Base-by-base conservation (phyloP, 2,329 filamentous ascomycete species). In the Fusarium chlamydosporum region DNA sequence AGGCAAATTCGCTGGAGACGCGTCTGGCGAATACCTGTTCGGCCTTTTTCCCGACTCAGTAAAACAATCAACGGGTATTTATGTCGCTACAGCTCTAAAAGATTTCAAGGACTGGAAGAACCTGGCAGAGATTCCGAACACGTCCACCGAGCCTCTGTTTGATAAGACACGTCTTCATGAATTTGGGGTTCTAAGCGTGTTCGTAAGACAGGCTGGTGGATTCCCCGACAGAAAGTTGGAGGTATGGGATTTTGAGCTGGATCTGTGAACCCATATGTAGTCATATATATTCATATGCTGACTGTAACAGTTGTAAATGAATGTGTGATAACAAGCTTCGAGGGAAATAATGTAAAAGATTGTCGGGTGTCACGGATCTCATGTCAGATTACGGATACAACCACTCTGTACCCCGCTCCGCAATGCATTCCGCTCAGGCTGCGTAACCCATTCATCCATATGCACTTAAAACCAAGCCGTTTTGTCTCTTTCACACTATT, bases 221-320 rank as follows among this genome's bases (percentile, higher is more conserved):
- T 70, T 51, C 13, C 67, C 67, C 0, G 31, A 67, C 5, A 48
- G 67, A 3, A 70, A 70, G n/a, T 4, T 70, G 0, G 62, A 70
- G 33, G 62, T 70, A 1, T 70, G 67, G 67, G 67, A 70, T 9
- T 70, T 70, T 23, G 67, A 70, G 18, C 51, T 70, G 9, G 67
- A 55, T 5, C 6, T 67, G 0, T 63, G 46, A 23, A 23, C 5
- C 6, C 23, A 23, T 23, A 23, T 23, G 23, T 23, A 23, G 6
- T 23, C 23, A 23, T 23, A 23, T 23, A 6, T 23, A 23, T 23
- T 6, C 23, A 23, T 6, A 23, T 23, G 23, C 23, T 23, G 23
- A 23, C 23, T 23, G 23, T 23, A 23, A 1, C 23, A 23, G 23
- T 23, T 23, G 23, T 23, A 23, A 6, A 23, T 23, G 23, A 6